Evolutionary conservation across 495 filamentous ascomycete genomes (phyloP).

Genomic region (Pyronema omphalodes): DNA sequence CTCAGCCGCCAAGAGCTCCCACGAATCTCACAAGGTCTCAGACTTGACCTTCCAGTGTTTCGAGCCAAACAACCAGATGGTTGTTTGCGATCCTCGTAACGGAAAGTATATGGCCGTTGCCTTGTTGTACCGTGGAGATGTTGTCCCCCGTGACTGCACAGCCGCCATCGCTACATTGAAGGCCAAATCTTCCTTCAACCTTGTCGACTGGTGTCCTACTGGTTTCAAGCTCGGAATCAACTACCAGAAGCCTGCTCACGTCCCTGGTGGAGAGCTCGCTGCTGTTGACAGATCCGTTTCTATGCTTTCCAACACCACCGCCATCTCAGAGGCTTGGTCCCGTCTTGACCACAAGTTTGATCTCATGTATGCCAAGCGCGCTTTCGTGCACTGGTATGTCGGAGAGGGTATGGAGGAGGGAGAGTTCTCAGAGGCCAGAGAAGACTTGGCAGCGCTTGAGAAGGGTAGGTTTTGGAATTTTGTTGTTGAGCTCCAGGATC

Average conservation of each 20-base stretch:
- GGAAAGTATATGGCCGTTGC: constrained; percentile 99
- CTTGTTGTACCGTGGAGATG: constrained; percentile 93
- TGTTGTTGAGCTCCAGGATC: too few relatives aligned
- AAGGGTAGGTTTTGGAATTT: constrained; percentile 11
- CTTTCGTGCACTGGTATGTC: constrained; percentile 99
- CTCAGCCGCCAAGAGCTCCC: constrained; percentile 78
- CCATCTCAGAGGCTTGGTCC: constrained; percentile 96
- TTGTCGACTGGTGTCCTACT: constrained; percentile 99
- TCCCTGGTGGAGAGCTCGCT: constrained; percentile 91
- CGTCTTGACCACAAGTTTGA: constrained; percentile 97
- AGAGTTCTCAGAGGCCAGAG: constrained; percentile 96
- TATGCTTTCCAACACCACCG: constrained; percentile 99
- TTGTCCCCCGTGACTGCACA: constrained; percentile 89
- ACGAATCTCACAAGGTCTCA: constrained; percentile 84
- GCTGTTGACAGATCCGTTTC: constrained; percentile 96
- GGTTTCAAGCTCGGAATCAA: constrained; percentile 99
- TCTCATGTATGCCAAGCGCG: constrained; percentile 99
- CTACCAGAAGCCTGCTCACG: constrained; percentile 89
- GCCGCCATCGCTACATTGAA: constrained; percentile 83
- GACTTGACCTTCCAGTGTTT: constrained; percentile 82
- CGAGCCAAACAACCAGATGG: constrained; percentile 80
- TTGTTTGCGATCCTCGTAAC: constrained; percentile 96
- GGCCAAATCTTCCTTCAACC: constrained; percentile 97
- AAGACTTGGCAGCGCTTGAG: constrained; percentile 79
- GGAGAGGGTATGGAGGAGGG: constrained; percentile 99